These are phyloP conservation scores for Tephrocybe sp. DNA, from an alignment of 768 basidiomycete genomes.

Conservation along the genomic window DNA sequence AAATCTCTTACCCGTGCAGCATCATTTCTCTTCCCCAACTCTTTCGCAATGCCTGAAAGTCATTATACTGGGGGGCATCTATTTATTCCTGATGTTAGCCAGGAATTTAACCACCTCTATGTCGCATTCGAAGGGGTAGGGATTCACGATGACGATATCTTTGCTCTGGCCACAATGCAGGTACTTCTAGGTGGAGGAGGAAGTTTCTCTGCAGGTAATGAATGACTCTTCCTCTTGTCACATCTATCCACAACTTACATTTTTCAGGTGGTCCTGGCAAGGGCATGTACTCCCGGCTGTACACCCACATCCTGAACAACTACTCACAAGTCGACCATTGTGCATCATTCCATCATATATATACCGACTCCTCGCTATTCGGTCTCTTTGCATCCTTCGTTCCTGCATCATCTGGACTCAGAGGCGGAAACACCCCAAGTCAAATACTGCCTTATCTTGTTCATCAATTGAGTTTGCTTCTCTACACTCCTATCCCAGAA, in stretches of 20 bases:
- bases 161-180: conserved; percentile 91
- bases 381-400: conserved; percentile 88
- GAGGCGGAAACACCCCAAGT: conserved; percentile 62
- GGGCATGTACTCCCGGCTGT: conserved; percentile 97
- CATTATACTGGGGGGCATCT: conserved; percentile 85
- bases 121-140: conserved; percentile 90
- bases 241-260: conserved; percentile 9
- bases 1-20: conserved; percentile 79
- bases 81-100: conserved; percentile 57
- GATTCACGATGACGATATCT: conserved; percentile 90
- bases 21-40: conserved; percentile 65
- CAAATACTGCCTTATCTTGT: conserved; percentile 84
- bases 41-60: conserved; percentile 38
- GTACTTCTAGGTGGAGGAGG: conserved; percentile 94
- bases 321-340: conserved; percentile 94
- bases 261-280: conserved; percentile 88
- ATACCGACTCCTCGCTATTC: conserved; percentile 91
- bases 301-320: conserved; percentile 94
- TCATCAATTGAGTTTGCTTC: conserved; percentile 81
- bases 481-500: conserved; percentile 65
- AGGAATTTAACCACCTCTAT: conserved; percentile 92
- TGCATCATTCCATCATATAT: conserved; percentile 96
- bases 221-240: neutral
- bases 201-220: conserved; percentile 86
- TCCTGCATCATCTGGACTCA: conserved; percentile 55